phyloP scores from a whole-genome alignment of 129 eudicot species.

The Centella asiatica region DNA sequence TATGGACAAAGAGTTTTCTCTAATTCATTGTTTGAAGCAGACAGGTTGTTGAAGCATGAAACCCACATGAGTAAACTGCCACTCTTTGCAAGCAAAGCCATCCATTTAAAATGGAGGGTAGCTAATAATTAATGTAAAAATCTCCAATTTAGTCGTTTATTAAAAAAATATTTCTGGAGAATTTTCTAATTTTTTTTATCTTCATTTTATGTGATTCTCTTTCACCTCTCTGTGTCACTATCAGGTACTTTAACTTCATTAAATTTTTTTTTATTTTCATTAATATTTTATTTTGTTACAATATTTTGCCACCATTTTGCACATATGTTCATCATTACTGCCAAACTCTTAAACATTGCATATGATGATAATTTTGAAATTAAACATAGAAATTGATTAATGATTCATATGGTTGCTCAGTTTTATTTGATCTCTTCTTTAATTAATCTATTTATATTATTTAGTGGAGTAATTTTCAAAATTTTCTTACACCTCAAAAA shows the following conservation, averaged over 20 bases:
- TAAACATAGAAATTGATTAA: background rate
- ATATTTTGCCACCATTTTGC: background rate
- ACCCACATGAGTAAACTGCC: conserved; percentile 57
- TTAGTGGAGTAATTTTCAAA: background rate
- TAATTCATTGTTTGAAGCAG: background rate
- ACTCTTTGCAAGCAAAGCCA: conserved; percentile 23
- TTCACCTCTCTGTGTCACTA: conserved; percentile 13
- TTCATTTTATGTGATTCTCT: conserved; percentile 2
- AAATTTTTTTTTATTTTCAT: background rate
- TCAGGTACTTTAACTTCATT: conserved; percentile 5
- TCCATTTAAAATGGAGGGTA: conserved; percentile 7
- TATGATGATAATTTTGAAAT: background rate
- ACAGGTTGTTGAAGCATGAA: conserved; percentile 51
- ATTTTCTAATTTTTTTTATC: background rate
- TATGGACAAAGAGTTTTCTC: conserved; percentile 8
- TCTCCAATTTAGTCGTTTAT: background rate
- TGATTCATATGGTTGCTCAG: conserved; percentile 1
- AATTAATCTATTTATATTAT: background rate
- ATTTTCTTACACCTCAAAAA: background rate
- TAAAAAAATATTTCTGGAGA: background rate
- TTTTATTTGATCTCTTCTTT: background rate
- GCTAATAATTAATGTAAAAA: background rate
- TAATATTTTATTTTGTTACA: background rate
- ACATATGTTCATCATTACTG: background rate
- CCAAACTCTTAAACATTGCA: conserved; percentile 13